A percentile compares a stretch with the other conserved stretches of the same genome.
Conservation (phyloP, 495 filamentous ascomycete species). For the Hypoxylon lienhwacheense region DNA sequence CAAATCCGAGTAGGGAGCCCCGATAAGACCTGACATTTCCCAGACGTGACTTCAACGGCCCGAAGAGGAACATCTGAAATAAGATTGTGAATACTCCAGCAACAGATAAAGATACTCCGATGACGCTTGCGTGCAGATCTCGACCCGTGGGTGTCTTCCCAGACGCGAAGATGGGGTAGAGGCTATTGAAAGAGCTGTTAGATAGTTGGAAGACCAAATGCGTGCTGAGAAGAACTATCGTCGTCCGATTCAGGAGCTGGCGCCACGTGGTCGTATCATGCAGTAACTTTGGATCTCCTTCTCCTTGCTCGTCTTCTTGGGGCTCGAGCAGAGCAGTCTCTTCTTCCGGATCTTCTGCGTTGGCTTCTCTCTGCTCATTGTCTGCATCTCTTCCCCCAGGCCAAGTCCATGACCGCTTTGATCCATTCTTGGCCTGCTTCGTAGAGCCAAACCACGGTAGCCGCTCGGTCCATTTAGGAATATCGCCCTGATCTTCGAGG, state of each 20-base stretch:
- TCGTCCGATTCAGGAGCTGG: conserved; percentile 73
- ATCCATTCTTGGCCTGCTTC: conserved; percentile 47
- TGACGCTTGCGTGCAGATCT: conserved; percentile 70
- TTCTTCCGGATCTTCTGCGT: conserved; percentile 40
- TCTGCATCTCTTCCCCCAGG: conserved; percentile 56
- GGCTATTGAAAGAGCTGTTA: conserved; percentile 85
- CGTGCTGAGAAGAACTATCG: conserved; percentile 74
- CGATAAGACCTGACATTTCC: conserved; percentile 86
- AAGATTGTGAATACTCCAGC: conserved; percentile 81
- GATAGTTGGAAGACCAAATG: conserved; percentile 87
- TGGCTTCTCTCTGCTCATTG: conserved; percentile 45
- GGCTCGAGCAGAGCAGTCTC: conserved; percentile 38
- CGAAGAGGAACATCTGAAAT: conserved; percentile 86
- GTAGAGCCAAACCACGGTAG: conserved; percentile 30
- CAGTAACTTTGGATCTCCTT: conserved; percentile 37
- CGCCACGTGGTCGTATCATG: conserved; percentile 49
- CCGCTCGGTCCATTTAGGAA: conserved; percentile 56
- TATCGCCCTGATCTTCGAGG: conserved; percentile 67
- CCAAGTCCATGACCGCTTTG: conserved; percentile 64
- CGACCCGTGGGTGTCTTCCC: conserved; percentile 74
- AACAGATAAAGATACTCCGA: conserved; percentile 84
- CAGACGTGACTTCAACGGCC: conserved; percentile 72
- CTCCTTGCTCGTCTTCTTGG: conserved; percentile 36
- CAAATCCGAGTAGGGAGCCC: conserved; percentile 76
- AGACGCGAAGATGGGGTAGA: conserved; percentile 90